Evolutionary conservation across 2,329 filamentous ascomycete species (phyloP).

Genomic region (Calonectria pseudoturangicola): DNA sequence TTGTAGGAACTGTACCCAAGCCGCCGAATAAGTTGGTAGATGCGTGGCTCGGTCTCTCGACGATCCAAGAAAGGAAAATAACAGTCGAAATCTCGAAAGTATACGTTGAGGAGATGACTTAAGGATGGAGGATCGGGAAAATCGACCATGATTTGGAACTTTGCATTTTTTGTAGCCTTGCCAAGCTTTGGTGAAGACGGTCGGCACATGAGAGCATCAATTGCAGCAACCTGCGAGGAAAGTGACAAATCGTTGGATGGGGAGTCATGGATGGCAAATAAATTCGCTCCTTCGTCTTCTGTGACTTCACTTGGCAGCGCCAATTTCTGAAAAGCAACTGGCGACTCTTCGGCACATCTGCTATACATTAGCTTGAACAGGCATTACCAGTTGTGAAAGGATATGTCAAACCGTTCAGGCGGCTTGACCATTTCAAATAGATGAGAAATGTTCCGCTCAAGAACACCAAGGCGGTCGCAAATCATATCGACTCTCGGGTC

Average conservation of each 20-base stretch:
- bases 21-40: neutral
- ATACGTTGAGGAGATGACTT: neutral
- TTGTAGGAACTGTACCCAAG: slow-evolving; percentile 1
- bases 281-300: neutral
- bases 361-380: neutral
- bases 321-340: neutral
- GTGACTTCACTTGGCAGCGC: neutral
- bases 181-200: neutral
- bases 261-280: neutral
- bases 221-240: neutral
- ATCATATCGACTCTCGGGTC: neutral
- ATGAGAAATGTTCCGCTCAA: neutral
- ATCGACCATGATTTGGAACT: neutral
- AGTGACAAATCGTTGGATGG: neutral
- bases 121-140: neutral
- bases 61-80: slow-evolving; percentile 1
- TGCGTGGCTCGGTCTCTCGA: neutral
- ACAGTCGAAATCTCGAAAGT: slow-evolving; percentile 1
- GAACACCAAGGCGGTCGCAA: neutral
- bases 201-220: neutral
- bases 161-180: neutral
- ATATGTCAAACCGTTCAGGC: neutral
- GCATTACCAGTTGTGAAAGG: neutral
- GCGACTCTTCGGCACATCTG: neutral
- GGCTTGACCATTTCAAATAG: neutral